These are phyloP conservation scores for Penicillium capsulatum DNA, from an alignment of 2,329 filamentous ascomycete genomes.

Conservation along the genomic window DNA sequence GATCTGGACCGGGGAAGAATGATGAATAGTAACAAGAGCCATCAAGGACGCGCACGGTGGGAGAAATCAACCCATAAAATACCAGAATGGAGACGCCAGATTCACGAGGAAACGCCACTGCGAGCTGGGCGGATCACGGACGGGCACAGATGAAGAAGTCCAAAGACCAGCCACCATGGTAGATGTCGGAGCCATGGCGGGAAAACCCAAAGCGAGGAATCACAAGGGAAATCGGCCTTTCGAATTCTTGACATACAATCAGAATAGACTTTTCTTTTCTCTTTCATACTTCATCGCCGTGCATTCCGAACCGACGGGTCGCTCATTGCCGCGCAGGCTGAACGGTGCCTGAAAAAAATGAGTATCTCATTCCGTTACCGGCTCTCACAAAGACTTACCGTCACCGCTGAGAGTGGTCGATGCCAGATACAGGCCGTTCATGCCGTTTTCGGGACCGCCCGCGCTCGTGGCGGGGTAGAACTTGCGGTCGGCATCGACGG, in stretches of 20 bases:
- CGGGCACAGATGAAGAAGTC: conserved; percentile 1
- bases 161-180: not conserved
- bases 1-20: conserved; percentile 13
- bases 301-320: conserved; percentile 42
- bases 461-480: conserved; percentile 49
- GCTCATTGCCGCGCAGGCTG: conserved; percentile 54
- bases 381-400: conserved; percentile 31
- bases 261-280: conserved; percentile 6
- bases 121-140: conserved; percentile 7
- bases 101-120: conserved; percentile 9
- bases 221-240: not conserved
- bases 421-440: conserved; percentile 48
- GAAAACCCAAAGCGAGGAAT: conserved; percentile 6
- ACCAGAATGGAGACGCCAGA: conserved; percentile 9
- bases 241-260: conserved; percentile 3
- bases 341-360: conserved; percentile 45
- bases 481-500: conserved; percentile 53
- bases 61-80: conserved; percentile 8
- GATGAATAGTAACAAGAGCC: conserved; percentile 9
- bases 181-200: too few species aligned
- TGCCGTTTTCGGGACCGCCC: conserved; percentile 40
- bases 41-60: conserved; percentile 19
- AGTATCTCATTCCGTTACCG: not conserved
- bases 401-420: conserved; percentile 46
- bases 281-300: not conserved